These are phyloP conservation scores for Populus hybrid DNA, from an alignment of 441 rosid genomes.

Conservation along the genomic window DNA sequence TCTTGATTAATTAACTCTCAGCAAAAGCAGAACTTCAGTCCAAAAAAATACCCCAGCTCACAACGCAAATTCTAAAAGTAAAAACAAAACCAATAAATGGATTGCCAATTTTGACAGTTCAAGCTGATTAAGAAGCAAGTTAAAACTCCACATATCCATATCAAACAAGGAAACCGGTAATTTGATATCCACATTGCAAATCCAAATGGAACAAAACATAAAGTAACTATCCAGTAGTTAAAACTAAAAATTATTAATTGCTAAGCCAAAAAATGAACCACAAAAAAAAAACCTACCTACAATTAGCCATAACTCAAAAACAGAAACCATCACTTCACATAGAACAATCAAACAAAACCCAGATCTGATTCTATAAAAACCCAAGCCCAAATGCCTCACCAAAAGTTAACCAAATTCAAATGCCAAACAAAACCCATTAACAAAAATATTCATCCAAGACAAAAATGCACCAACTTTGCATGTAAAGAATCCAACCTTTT, in stretches of 20 bases:
- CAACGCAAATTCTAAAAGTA: constrained; percentile 10
- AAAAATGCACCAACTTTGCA: constrained; percentile 12
- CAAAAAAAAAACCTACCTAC: constrained; percentile 15
- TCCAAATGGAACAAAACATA: constrained; percentile 7
- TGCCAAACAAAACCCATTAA: constrained; percentile 22
- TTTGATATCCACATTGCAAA: constrained; percentile 26
- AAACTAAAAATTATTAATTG: constrained; percentile 7
- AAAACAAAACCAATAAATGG: constrained; percentile 3
- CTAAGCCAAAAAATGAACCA: constrained; percentile 16
- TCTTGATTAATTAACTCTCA: constrained; percentile 10
- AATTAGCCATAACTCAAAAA: constrained; percentile 18
- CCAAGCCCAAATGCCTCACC: constrained; percentile 21
- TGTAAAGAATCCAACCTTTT: background rate
- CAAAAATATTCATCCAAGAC: background rate
- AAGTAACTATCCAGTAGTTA: background rate
- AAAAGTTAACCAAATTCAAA: background rate
- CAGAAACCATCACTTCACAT: constrained; percentile 16
- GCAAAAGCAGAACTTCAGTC: constrained; percentile 21
- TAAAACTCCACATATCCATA: constrained; percentile 15
- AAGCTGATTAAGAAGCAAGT: background rate
- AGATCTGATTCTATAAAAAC: constrained; percentile 49
- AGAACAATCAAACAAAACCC: constrained; percentile 23
- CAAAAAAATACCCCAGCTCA: constrained; percentile 6
- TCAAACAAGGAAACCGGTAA: constrained; percentile 19
- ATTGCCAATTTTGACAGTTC: constrained; percentile 6